Evolutionary conservation across 306 rosid genomes (phyloP).

Genomic region (Lupinus albus): DNA sequence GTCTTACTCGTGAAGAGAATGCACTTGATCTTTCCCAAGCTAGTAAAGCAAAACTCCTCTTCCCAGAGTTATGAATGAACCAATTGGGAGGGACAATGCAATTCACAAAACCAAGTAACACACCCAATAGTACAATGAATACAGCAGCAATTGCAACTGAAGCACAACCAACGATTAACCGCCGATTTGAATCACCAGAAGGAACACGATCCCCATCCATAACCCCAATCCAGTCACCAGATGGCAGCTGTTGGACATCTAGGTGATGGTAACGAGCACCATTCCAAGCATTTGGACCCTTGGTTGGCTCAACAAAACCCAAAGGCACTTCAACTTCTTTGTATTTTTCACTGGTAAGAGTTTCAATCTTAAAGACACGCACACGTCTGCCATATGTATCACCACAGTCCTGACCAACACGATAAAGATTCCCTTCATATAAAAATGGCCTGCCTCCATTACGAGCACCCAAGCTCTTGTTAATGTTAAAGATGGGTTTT

Average conservation of each 20-base stretch:
- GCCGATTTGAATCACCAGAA: constrained; percentile 74
- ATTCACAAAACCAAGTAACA: constrained; percentile 79
- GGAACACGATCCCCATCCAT: constrained; percentile 98
- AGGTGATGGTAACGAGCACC: constrained; percentile 92
- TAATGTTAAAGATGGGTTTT: constrained; percentile 77
- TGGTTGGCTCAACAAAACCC: constrained; percentile 67
- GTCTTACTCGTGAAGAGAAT: constrained; percentile 63
- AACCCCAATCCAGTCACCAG: constrained; percentile 90
- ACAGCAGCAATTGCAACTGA: constrained; percentile 68
- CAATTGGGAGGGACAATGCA: constrained; percentile 82
- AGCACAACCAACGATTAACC: constrained; percentile 76
- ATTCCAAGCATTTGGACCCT: constrained; percentile 95
- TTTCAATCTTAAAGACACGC: constrained; percentile 76
- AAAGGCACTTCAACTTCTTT: constrained; percentile 79
- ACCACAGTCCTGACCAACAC: constrained; percentile 92
- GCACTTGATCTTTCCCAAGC: constrained; percentile 73
- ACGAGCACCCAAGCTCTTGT: constrained; percentile 88
- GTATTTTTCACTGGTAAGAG: constrained; percentile 68
- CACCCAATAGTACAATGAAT: constrained; percentile 71
- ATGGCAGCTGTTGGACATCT: constrained; percentile 77
- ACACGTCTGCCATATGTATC: constrained; percentile 86
- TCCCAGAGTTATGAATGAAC: constrained; percentile 64
- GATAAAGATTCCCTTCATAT: constrained; percentile 74
- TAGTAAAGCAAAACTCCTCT: constrained; percentile 55
- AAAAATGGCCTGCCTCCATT: constrained; percentile 95